These are phyloP conservation scores for Neofusicoccum sp. DNA, from an alignment of 2,329 filamentous ascomycete species.

Conservation along the genomic window DNA sequence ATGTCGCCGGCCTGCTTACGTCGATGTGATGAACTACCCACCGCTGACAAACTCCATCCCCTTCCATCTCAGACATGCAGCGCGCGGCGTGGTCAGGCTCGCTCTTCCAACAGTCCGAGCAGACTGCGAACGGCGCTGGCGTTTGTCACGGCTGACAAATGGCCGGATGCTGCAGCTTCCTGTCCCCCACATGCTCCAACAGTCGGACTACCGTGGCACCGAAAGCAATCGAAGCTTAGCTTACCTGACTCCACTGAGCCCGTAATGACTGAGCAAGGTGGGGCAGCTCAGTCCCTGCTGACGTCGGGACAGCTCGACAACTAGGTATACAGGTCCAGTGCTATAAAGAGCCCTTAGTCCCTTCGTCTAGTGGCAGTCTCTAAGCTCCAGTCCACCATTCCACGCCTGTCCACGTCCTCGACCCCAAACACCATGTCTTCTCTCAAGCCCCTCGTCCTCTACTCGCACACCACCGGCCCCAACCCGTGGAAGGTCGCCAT, in stretches of 20 bases:
- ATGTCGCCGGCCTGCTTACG: too few relatives aligned
- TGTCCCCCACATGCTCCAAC: too few relatives aligned
- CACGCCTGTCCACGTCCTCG: too few relatives aligned
- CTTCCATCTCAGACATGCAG: too few relatives aligned
- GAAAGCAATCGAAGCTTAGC: background rate
- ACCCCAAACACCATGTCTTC: conserved; percentile 7
- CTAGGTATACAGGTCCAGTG: background rate
- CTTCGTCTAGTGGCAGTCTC: background rate
- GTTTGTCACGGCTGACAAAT: background rate
- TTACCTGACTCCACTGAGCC: too few relatives aligned
- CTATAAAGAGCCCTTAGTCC: background rate
- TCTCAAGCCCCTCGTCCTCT: conserved; percentile 21
- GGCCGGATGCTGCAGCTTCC: too few relatives aligned
- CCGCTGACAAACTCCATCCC: too few relatives aligned
- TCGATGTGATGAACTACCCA: too few relatives aligned
- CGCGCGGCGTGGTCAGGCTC: too few relatives aligned
- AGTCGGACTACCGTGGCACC: background rate
- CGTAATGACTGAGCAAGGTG: too few relatives aligned
- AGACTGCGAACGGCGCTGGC: too few relatives aligned
- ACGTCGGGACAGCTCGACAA: background rate
- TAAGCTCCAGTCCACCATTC: background rate
- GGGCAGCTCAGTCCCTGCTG: background rate
- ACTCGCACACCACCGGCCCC: conserved; percentile 27
- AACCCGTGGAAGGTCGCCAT: conserved; percentile 50
- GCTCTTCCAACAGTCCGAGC: too few relatives aligned